Conservation (phyloP, 2,329 filamentous ascomycete genomes). For the Madurella fahalii region DNA sequence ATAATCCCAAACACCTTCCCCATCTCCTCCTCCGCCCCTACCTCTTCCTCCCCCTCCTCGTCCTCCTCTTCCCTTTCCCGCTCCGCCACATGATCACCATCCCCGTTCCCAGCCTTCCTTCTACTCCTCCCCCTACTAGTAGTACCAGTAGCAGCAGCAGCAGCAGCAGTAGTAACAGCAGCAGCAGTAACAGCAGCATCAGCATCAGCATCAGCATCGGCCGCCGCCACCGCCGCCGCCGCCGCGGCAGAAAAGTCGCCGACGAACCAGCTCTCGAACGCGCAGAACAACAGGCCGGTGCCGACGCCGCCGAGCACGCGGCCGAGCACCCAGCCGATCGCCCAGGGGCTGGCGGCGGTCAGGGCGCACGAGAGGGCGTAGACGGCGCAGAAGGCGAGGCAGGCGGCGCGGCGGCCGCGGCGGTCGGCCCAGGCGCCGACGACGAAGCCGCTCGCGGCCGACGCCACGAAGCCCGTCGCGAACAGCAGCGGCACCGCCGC, state of each 20-base stretch:
- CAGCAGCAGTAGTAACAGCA: too few species aligned
- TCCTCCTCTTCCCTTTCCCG: conserved; percentile 35
- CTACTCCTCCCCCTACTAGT: too few species aligned
- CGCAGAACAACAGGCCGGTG: conserved; percentile 54
- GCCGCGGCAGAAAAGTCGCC: conserved; percentile 14
- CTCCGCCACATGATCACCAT: conserved; percentile 39
- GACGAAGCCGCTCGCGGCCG: conserved; percentile 42
- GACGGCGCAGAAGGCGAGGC: conserved; percentile 50
- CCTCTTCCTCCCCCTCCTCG: background rate
- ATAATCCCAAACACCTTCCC: conserved; percentile 48
- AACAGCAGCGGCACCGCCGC: conserved; percentile 37
- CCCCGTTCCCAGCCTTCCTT: too few species aligned
- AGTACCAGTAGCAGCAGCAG: too few species aligned
- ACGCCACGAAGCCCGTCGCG: conserved; percentile 42
- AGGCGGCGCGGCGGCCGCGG: conserved; percentile 49
- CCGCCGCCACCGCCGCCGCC: too few species aligned
- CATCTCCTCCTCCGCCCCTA: conserved; percentile 38
- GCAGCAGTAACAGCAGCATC: too few species aligned
- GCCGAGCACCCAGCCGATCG: conserved; percentile 38
- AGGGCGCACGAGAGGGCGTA: conserved; percentile 50
- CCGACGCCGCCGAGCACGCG: conserved; percentile 52
- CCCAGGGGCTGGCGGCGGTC: conserved; percentile 25
- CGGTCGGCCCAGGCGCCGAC: conserved; percentile 46
- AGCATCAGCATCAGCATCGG: too few species aligned
- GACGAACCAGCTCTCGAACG: conserved; percentile 60